Evolutionary conservation across 1,139 yeast species (phyloP).

Genomic region (Taphrina wiesneri): DNA sequence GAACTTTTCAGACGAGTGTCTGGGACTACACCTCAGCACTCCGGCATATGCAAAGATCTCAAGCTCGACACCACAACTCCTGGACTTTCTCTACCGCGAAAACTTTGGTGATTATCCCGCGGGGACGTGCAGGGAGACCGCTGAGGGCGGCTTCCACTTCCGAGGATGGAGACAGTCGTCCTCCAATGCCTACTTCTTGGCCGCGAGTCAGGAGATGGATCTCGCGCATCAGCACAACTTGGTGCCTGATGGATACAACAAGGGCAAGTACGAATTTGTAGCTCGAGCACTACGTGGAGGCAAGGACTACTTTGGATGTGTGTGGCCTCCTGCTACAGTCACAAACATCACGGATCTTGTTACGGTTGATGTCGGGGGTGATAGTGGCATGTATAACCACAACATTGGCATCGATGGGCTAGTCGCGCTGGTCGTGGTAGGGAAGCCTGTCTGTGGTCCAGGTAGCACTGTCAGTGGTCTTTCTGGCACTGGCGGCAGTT

Average conservation of each 20-base stretch:
- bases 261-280: constrained; percentile 16
- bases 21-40: constrained; percentile 20
- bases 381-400: constrained; percentile 7
- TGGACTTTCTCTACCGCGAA: constrained; percentile 32
- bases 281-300: constrained; percentile 23
- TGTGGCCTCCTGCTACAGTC: constrained; percentile 19
- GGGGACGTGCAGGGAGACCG: constrained; percentile 23
- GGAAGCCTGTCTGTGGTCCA: background rate
- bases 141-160: constrained; percentile 18
- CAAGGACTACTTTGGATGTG: constrained; percentile 4
- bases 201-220: constrained; percentile 15
- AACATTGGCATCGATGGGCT: constrained; percentile 13
- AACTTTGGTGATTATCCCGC: constrained; percentile 15
- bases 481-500: background rate
- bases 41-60: constrained; percentile 13
- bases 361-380: constrained; percentile 2
- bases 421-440: constrained; percentile 3
- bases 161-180: constrained; percentile 24
- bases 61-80: background rate
- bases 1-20: constrained; percentile 21
- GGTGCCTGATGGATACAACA: constrained; percentile 15
- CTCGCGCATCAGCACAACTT: constrained; percentile 10
- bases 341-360: background rate
- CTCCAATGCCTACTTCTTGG: constrained; percentile 8
- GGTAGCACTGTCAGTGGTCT: background rate